phyloP scores from a whole-genome alignment of 1,284 basidiomycete genomes.

The Fomitopsis schrenkii region DNA sequence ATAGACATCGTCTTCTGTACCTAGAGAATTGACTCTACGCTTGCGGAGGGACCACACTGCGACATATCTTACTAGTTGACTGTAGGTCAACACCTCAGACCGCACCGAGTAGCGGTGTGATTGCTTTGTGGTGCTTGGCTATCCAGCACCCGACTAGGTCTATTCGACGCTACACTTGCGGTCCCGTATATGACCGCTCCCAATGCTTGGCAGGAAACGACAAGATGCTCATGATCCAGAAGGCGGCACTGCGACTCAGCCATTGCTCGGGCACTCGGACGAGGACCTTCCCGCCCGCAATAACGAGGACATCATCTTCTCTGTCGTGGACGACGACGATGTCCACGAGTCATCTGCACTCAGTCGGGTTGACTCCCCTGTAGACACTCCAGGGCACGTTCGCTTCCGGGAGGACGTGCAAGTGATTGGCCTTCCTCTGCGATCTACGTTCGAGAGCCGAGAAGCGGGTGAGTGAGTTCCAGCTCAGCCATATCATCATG shows the following conservation, averaged over 20 bases:
- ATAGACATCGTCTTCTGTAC: no score
- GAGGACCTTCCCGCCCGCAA: conserved; percentile 29
- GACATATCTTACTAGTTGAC: no score
- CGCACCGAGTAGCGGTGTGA: no score
- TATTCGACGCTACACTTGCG: no score
- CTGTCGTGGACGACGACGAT: conserved; percentile 28
- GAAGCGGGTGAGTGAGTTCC: conserved; percentile 62
- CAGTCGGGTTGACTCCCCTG: conserved; percentile 10
- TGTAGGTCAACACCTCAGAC: no score
- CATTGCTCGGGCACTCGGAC: conserved; percentile 44
- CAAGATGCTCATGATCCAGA: conserved; percentile 28
- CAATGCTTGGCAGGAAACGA: conserved; percentile 29
- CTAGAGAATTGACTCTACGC: no score
- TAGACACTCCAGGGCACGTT: conserved; percentile 33
- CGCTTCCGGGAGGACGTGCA: conserved; percentile 65
- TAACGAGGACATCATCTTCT: conserved; percentile 26
- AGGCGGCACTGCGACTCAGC: conserved; percentile 44
- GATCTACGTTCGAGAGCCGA: conserved; percentile 68
- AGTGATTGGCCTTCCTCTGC: conserved; percentile 59
- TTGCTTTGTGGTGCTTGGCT: no score
- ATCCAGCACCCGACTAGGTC: not conserved
- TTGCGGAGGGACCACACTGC: no score
- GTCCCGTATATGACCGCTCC: conserved; percentile 6
- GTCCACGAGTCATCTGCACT: conserved; percentile 25
- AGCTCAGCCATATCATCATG: not conserved